Evolutionary conservation across 805 yeast genomes (phyloP), one percentile per base, ranked within the genome.

Genomic region (Pichia paraexigua): DNA sequence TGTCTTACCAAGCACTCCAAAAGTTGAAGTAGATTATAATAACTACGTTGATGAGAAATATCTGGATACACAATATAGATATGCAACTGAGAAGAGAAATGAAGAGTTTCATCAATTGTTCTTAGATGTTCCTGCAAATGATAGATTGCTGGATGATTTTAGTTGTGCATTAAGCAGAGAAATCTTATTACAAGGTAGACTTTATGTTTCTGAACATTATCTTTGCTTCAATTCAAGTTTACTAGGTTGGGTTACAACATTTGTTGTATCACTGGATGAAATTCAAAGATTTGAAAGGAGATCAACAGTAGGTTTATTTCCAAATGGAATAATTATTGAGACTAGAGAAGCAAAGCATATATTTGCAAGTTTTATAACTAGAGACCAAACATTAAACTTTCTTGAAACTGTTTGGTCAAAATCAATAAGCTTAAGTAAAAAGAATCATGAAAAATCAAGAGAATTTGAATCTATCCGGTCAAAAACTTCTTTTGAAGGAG

Each of bases 151-250:
- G 37, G 97, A 89, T 61, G 97, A 90, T 60, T 91, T 85, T 60
- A 80, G 88, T 27, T 94, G 98, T 72, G 97, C 97, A 0, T 69
- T 92, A 50, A 85, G 91, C 56, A 74, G 89, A 54, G 98, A 92
- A 56, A 87, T 90, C 46, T 71, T 92, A 32, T 69, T 89, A 11
- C 97, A 94, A 62, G 99, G 99, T 4, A 73, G 95, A 47, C 60
- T 94, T 27, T 94, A 87, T 63, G 75, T 94, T 10, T 79, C 95
- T 20, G 91, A 87, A 56, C 76, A 78, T 48, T 80, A 84, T 60
- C 63, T 92, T 5, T 88, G 97, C 63, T 94, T 94, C 74, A 84
- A 89, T 63, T 85, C 97, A 9, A 85, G 85, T 58, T 72, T 94
- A 41, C 70, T 92, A 44, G 97, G 96, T 1, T 91, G 97, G 96